phyloP scores from a whole-genome alignment of 2,329 filamentous ascomycete genomes.

The Monilinia laxa region DNA sequence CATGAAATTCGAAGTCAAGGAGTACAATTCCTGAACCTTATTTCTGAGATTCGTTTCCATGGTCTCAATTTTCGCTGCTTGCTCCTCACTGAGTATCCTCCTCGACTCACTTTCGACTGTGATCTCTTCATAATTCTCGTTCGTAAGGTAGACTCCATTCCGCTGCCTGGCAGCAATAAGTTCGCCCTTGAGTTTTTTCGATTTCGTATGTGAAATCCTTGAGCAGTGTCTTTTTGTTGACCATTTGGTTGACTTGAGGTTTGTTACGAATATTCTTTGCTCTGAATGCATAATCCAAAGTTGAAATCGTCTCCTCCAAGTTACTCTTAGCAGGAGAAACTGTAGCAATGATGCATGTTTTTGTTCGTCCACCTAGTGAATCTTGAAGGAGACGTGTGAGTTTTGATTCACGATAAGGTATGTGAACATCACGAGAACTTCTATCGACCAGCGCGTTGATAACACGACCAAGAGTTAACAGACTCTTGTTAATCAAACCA shows the following conservation, averaged over 20 bases:
- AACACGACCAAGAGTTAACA: conserved; percentile 90
- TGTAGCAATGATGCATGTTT: conserved; percentile 98
- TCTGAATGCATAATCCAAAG: conserved; percentile 93
- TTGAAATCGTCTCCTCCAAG: conserved; percentile 96
- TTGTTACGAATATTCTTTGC: conserved; percentile 99
- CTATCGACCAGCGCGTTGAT: conserved; percentile 96
- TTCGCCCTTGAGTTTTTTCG: conserved; percentile 91
- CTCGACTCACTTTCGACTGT: conserved; percentile 89
- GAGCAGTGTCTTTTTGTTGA: conserved; percentile 90
- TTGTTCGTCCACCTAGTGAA: conserved; percentile 90
- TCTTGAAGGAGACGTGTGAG: conserved; percentile 93
- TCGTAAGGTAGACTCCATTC: conserved; percentile 91
- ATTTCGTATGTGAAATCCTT: conserved; percentile 90
- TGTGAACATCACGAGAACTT: conserved; percentile 62
- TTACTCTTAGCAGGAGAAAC: conserved; percentile 94
- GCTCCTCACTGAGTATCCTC: conserved; percentile 87
- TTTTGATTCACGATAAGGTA: conserved; percentile 92
- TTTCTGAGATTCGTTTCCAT: conserved; percentile 88
- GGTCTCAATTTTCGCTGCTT: conserved; percentile 85
- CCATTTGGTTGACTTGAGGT: conserved; percentile 86
- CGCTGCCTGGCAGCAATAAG: conserved; percentile 88
- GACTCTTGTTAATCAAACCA: conserved; percentile 95
- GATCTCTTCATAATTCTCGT: conserved; percentile 87
- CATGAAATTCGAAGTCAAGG: conserved; percentile 82
- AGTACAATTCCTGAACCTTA: conserved; percentile 90